Base-by-base conservation (phyloP, 257 asterid species). In the Paulownia fortunei region DNA sequence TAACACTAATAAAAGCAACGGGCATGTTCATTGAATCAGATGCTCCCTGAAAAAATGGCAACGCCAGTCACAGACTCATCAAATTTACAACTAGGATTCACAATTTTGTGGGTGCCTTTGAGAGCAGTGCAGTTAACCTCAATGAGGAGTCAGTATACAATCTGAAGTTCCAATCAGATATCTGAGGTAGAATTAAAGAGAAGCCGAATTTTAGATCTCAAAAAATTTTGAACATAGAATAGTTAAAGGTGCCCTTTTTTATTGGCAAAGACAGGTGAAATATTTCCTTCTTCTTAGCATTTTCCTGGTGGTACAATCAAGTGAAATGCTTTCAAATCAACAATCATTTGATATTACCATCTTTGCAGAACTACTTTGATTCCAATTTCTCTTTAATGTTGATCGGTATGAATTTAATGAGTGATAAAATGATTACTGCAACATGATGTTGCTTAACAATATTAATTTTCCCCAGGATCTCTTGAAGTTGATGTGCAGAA, bases 1-100 rank as follows among this genome's bases (percentile, higher is more conserved):
- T 89, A 70, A 95, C 98, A 62, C 98, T 91, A 69, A 95, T 95
- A 85, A 95, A 95, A 59, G 98, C 79, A 51, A 95, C 82, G 1
- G 99, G 98, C 92, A 95, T 83, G 86, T 88, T 93, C 92, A 93
- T 24, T 2, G 98, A 79, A 72, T 88, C 97, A 19, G 98, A 93
- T 63, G 99, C 97, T 71, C 99, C 99, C 99, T 95, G 90, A 41
- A 84, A 81, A 65, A 73, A 78, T 30, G 37, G 21, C 54, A 75
- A 49, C 1, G 66, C 16, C 34, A 46, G 19, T 65, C 75, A 36
- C 42, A 51, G 58, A 18, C 5, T n/a, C 59, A 8, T 3, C 24
- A 52, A 52, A 52, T 52, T 23, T 3, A 9, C 36, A 19, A 19
- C 34, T 51, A 51, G 8, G n/a, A n/a, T n/a, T n/a, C n/a, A n/a